Evolutionary conservation across 208 protist genomes (phyloP), one percentile per base, ranked within the genome.

Genomic region (Leishmania martiniquensis): DNA sequence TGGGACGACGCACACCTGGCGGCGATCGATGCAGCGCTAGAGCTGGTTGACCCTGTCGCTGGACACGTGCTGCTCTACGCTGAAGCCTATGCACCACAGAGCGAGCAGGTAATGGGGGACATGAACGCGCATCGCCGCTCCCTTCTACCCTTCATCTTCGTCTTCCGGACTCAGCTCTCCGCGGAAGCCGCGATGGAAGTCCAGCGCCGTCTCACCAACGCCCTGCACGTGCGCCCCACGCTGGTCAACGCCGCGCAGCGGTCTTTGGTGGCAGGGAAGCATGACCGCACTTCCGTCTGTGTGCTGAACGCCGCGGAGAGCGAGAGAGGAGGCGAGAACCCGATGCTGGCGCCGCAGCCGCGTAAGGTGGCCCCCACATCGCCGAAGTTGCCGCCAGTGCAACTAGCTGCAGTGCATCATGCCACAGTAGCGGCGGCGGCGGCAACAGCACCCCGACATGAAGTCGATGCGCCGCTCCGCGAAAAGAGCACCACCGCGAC

Each of bases 131-230:
- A 72, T 49, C 79, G 76, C 25, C 74, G 71, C 3, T 59, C 67
- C 6, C 52, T 81, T 9, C 37, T 87, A 37, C 83, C 86, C 25
- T 87, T 80, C 17, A 45, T 89, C 42, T 78, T 89, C 60, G 83
- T 80, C 22, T 89, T 87, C 60, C 82, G 81, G 39, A 87, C 86
- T 2, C 72, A 44, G 45, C 76, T 83, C 32, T 75, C 78, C 13
- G 15, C 45, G 3, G 55, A 42, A 2, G 60, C 51, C 4, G 83
- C 86, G 44, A 60, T 42, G 49, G 25, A 15, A 32, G 42, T 69
- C 55, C 76, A 85, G 72, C 66, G 37, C 2, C 77, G 77, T 59
- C 54, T 89, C 42, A 39, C 75, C 17, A 52, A 80, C 15, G 85
- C 82, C 9, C 60, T 87, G 60, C 74, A 76, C n/a, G 44, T 55